Base-by-base conservation (phyloP, 228 moss, liverwort and hornwort genomes). In the Sphagnum magellanicum region DNA sequence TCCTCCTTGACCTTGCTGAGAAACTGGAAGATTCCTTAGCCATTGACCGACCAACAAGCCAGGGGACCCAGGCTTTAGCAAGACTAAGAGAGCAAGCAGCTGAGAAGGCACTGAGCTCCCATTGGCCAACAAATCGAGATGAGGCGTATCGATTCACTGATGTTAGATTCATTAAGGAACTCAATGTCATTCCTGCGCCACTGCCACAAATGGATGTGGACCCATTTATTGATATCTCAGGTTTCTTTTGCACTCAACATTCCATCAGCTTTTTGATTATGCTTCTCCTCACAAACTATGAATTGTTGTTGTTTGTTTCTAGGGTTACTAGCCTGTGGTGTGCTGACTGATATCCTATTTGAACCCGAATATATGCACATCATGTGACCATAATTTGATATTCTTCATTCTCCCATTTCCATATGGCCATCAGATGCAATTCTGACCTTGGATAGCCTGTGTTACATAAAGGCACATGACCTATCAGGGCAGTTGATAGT, bases 1-100 rank as follows among this genome's bases (percentile, higher is more conserved):
- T 93, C 79, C 79, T 97, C 11, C 91, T 93, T 17, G 97, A 97
- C 71, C 87, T 97, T 61, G 93, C 93, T 59, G 89, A 91, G 65
- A 93, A 93, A 72, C 82, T 97, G 67, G 93, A 97, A 71, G 91
- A 90, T 64, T 87, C 85, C 60, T 64, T 86, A 6, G 32, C 59
- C 6, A 64, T 70, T 4, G 82, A 74, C 69, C 71, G 71, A 66
- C 71, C 66, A 61, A 79, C 78, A 46, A 78, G 71, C 52, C 6
- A 74, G 52, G 83, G 81, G 15, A 61, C 65, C 68, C 81, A 74
- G 7, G 81, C 88, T n/a, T 77, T 98, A 65, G 76, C 79, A 5
- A 80, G 84, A 60, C 77, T 98, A 48, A 79, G 93, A 66, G 82
- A 90, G 64, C 81, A 87, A 50, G 83, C 97, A 49, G 81, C 90